These are phyloP conservation scores for Cyamopsis tetragonoloba DNA, from an alignment of 306 rosid species.

Conservation along the genomic window DNA sequence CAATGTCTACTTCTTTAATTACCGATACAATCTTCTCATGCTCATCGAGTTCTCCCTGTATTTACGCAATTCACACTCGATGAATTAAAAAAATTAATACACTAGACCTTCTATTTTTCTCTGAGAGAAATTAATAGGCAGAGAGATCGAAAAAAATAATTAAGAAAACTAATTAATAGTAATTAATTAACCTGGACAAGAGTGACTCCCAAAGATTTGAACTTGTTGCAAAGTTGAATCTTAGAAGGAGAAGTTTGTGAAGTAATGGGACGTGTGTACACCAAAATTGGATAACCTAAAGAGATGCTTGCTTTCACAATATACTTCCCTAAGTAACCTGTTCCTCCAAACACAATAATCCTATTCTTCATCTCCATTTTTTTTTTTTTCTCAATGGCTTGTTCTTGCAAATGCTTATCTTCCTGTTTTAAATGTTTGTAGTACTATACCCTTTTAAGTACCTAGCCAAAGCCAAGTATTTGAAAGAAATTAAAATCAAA, in stretches of 20 bases:
- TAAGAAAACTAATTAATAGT: not conserved
- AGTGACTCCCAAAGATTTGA: slow-evolving; percentile 29
- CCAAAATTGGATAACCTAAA: slow-evolving; percentile 29
- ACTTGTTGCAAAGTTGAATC: not conserved
- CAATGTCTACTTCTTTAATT: slow-evolving; percentile 32
- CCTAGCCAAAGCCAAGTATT: too few relatives aligned
- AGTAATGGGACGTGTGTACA: slow-evolving; percentile 20
- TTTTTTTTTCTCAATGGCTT: too few relatives aligned
- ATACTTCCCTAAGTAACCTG: slow-evolving; percentile 32
- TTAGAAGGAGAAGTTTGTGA: slow-evolving; percentile 6
- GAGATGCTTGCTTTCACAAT: slow-evolving; percentile 30
- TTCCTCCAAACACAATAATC: slow-evolving; percentile 33
- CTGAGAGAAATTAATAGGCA: too few relatives aligned
- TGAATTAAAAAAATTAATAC: too few relatives aligned
- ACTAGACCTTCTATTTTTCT: too few relatives aligned
- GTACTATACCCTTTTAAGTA: too few relatives aligned
- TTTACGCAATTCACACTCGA: not conserved
- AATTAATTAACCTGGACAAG: slow-evolving; percentile 14
- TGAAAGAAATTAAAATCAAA: too few relatives aligned
- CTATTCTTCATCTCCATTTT: slow-evolving; percentile 22
- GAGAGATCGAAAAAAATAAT: too few relatives aligned
- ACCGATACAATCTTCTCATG: slow-evolving; percentile 21
- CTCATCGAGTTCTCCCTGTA: slow-evolving; percentile 39
- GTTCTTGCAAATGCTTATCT: too few relatives aligned
- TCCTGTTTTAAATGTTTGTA: too few relatives aligned